A percentile compares a stretch with the other conserved stretches of the same genome.
Evolutionary conservation across 106 monocot genomes (phyloP).

Genomic region (Phalaenopsis aphrodite): DNA sequence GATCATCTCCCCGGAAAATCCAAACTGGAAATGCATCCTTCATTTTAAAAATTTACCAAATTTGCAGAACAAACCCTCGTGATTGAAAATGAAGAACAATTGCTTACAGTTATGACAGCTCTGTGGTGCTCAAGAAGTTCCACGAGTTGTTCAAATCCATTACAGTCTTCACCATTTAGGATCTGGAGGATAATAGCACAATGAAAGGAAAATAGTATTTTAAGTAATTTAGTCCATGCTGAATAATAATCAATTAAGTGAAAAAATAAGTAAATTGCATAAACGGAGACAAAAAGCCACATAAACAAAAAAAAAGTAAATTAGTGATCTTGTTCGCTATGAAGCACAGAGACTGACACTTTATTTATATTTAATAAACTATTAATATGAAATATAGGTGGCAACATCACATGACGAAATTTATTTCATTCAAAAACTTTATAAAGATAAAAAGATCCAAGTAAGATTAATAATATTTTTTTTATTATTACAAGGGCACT

Average conservation of each 20-base stretch:
- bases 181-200: constrained; percentile 9
- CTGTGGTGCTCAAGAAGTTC: constrained; percentile 27
- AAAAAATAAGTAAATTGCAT: too few species aligned
- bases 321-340: not conserved
- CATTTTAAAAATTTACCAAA: not conserved
- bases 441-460: too few species aligned
- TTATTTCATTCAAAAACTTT: too few species aligned
- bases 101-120: constrained; percentile 41
- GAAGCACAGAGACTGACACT: not conserved
- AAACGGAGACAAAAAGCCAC: too few species aligned
- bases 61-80: not conserved
- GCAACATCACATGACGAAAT: too few species aligned
- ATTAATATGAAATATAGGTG: too few species aligned
- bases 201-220: not conserved
- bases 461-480: too few species aligned
- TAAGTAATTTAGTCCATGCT: too few species aligned
- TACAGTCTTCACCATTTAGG: constrained; percentile 11
- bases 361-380: too few species aligned
- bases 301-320: too few species aligned
- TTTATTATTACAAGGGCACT: too few species aligned
- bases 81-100: constrained; percentile 6
- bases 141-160: constrained; percentile 32
- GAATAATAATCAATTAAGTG: too few species aligned
- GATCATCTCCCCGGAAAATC: constrained; percentile 34
- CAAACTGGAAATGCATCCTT: constrained; percentile 25